Percentiles rank a stretch among this genome's conserved stretches.
Conservation (phyloP, 2,329 filamentous ascomycete genomes). For the Coniella vitis region DNA sequence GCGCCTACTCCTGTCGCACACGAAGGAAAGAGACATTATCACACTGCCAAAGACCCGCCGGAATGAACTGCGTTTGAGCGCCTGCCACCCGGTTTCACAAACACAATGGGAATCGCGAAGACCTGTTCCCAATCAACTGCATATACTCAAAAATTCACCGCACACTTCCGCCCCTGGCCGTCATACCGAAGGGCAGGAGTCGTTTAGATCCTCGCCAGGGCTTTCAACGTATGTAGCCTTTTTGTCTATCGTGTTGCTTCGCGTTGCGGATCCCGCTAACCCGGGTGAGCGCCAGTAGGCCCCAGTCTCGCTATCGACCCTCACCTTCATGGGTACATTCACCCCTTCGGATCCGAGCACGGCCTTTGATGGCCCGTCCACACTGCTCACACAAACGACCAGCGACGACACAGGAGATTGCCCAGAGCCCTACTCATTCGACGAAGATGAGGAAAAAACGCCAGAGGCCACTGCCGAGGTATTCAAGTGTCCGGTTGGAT, state of each 20-base stretch:
- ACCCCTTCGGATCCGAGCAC: slow-evolving; percentile 3
- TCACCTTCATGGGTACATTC: slow-evolving; percentile 11
- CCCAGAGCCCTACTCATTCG: not conserved
- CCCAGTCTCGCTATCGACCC: too few species aligned
- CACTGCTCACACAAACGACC: not conserved
- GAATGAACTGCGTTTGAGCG: not conserved
- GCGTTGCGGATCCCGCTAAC: not conserved
- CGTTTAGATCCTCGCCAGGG: not conserved
- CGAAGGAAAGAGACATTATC: not conserved
- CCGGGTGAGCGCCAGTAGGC: too few species aligned
- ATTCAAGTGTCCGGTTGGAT: slow-evolving; percentile 73
- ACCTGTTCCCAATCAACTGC: not conserved
- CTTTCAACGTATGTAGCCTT: not conserved
- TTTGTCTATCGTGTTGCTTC: not conserved
- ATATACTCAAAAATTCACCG: not conserved
- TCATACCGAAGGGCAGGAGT: not conserved
- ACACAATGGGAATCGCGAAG: slow-evolving; percentile 4
- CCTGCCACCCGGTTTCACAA: not conserved
- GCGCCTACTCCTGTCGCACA: not conserved
- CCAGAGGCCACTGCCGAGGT: slow-evolving; percentile 46
- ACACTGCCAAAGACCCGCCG: not conserved
- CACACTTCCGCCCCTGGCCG: not conserved
- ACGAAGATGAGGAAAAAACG: slow-evolving; percentile 5
- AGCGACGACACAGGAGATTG: slow-evolving; percentile 2
- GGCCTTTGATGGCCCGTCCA: slow-evolving; percentile 2